Conservation (phyloP, 768 basidiomycete species). For the Suillus luteus region DNA sequence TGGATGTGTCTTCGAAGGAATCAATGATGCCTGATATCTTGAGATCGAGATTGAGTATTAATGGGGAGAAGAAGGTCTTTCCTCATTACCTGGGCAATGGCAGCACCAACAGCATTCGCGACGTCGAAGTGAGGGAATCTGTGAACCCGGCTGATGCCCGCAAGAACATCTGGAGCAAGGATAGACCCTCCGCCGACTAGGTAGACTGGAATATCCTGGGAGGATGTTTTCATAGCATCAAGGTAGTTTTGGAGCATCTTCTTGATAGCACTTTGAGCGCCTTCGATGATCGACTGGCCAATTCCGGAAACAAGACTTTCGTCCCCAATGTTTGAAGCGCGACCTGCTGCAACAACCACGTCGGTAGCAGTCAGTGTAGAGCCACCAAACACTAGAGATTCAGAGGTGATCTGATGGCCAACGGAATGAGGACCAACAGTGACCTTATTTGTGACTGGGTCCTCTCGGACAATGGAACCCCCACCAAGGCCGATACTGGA, state of each 20-base stretch:
- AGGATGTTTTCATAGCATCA: constrained; percentile 67
- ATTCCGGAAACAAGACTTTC: constrained; percentile 24
- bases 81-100: constrained; percentile 38
- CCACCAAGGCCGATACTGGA: constrained; percentile 63
- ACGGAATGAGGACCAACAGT: constrained; percentile 68
- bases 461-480: constrained; percentile 51
- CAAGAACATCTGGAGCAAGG: constrained; percentile 51
- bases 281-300: constrained; percentile 30
- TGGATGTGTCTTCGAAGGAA: constrained; percentile 44
- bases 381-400: constrained; percentile 59
- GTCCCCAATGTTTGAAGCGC: constrained; percentile 32
- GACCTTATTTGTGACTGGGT: constrained; percentile 38
- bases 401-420: constrained; percentile 52
- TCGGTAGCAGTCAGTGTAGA: constrained; percentile 61
- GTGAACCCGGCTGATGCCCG: constrained; percentile 53
- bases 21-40: constrained; percentile 48
- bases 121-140: constrained; percentile 53
- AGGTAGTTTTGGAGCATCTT: constrained; percentile 47
- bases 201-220: constrained; percentile 55
- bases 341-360: constrained; percentile 46
- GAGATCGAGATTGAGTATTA: constrained; percentile 8
- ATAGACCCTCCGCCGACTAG: constrained; percentile 70
- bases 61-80: not conserved
- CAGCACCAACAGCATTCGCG: constrained; percentile 65
- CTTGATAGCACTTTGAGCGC: constrained; percentile 44